Conservation (phyloP, 2,329 filamentous ascomycete genomes). For the Penicillium sp. region DNA sequence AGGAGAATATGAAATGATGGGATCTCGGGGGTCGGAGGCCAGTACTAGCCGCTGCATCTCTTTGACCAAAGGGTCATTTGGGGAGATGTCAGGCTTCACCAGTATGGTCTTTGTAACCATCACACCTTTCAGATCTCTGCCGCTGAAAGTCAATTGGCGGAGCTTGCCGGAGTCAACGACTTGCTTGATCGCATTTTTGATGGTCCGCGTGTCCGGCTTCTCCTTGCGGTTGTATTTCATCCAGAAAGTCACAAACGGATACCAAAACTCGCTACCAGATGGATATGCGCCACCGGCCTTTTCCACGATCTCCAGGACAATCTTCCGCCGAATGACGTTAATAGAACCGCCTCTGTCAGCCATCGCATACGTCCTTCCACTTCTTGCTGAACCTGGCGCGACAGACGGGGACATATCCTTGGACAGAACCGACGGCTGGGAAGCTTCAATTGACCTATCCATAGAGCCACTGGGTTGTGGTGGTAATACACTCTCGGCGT, state of each 20-base stretch:
- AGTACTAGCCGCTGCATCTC: conserved; percentile 50
- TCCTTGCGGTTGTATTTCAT: conserved; percentile 41
- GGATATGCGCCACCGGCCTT: conserved; percentile 54
- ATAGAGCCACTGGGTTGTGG: background rate
- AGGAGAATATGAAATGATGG: conserved; percentile 43
- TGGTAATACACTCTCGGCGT: background rate
- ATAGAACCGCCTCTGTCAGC: conserved; percentile 41
- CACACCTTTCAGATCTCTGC: conserved; percentile 45
- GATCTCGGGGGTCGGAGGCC: conserved; percentile 30
- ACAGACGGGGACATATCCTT: background rate
- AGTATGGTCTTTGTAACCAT: conserved; percentile 50
- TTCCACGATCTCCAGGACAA: conserved; percentile 52
- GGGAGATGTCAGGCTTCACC: conserved; percentile 43
- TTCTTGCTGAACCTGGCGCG: background rate
- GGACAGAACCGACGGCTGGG: background rate
- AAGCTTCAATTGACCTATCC: background rate
- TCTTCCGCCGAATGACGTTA: conserved; percentile 43
- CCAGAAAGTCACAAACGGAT: conserved; percentile 53
- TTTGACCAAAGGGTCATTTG: conserved; percentile 44
- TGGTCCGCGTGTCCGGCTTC: conserved; percentile 50
- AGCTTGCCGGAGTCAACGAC: conserved; percentile 50
- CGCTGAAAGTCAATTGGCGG: conserved; percentile 50
- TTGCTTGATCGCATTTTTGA: conserved; percentile 48
- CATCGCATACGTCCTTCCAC: conserved; percentile 9
- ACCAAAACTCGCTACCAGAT: conserved; percentile 51